These are phyloP conservation scores for Fusarium euwallaceae DNA, from an alignment of 2,329 filamentous ascomycete species.

Conservation along the genomic window DNA sequence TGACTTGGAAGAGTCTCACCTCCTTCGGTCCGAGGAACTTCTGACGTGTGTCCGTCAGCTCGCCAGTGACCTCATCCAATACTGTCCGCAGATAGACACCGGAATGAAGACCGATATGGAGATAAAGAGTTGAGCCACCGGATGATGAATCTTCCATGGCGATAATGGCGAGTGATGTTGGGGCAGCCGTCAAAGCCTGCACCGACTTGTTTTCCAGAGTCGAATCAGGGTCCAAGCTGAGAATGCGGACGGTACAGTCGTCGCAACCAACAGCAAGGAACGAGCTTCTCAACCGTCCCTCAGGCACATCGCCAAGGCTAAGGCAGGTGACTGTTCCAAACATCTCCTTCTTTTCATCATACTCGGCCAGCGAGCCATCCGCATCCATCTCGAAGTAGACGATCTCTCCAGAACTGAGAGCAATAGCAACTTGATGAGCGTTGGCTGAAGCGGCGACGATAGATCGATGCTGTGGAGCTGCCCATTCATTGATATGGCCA, in stretches of 20 bases:
- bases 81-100: conserved; percentile 97
- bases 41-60: conserved; percentile 93
- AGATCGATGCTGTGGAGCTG: conserved; percentile 90
- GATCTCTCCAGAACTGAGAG: conserved; percentile 94
- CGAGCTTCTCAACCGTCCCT: conserved; percentile 88
- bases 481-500: conserved; percentile 91
- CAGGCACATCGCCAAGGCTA: conserved; percentile 92
- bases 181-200: conserved; percentile 90
- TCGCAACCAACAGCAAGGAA: conserved; percentile 97
- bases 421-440: conserved; percentile 91
- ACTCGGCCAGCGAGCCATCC: conserved; percentile 91
- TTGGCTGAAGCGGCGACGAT: conserved; percentile 97
- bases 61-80: conserved; percentile 93
- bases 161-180: conserved; percentile 91
- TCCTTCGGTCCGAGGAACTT: conserved; percentile 94
- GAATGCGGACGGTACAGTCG: conserved; percentile 93
- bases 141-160: conserved; percentile 95
- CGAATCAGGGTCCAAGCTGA: conserved; percentile 89
- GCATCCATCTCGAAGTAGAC: conserved; percentile 98
- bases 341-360: conserved; percentile 95
- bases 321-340: conserved; percentile 94
- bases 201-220: conserved; percentile 95
- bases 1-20: conserved; percentile 92
- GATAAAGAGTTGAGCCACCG: conserved; percentile 88
- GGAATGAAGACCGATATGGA: conserved; percentile 95